Conservation (phyloP, 495 filamentous ascomycete species). For the Xylaria longipes region DNA sequence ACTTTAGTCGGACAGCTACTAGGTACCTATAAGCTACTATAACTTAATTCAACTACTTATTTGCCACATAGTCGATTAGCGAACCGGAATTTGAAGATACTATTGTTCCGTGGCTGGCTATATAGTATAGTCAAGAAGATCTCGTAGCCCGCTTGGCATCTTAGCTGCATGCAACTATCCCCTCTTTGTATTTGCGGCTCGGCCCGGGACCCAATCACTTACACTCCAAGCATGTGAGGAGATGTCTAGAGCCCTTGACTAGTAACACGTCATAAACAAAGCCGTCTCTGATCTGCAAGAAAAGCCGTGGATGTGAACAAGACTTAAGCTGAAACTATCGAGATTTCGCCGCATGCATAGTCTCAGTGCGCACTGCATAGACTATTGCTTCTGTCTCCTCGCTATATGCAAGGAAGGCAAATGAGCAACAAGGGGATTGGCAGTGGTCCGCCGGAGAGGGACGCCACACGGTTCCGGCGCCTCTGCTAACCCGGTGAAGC, state of each 20-base stretch:
- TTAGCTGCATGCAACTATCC: slow-evolving; percentile 6
- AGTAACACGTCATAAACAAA: slow-evolving; percentile 4
- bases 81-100: background rate
- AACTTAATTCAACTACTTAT: background rate
- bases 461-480: slow-evolving; percentile 4
- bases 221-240: background rate
- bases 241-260: background rate
- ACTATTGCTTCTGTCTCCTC: slow-evolving; percentile 20
- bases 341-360: background rate
- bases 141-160: background rate
- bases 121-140: background rate
- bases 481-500: background rate
- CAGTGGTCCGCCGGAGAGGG: background rate
- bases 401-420: slow-evolving; percentile 7
- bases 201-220: slow-evolving; percentile 15
- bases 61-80: background rate
- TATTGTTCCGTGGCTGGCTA: background rate
- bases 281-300: slow-evolving; percentile 10
- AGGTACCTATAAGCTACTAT: no score
- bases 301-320: background rate
- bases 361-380: slow-evolving; percentile 10
- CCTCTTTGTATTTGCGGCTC: slow-evolving; percentile 7
- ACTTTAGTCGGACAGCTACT: background rate
- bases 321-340: background rate
- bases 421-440: slow-evolving; percentile 1